These are phyloP conservation scores for Spiraea crenata DNA, from an alignment of 331 rosid species.

Conservation along the genomic window DNA sequence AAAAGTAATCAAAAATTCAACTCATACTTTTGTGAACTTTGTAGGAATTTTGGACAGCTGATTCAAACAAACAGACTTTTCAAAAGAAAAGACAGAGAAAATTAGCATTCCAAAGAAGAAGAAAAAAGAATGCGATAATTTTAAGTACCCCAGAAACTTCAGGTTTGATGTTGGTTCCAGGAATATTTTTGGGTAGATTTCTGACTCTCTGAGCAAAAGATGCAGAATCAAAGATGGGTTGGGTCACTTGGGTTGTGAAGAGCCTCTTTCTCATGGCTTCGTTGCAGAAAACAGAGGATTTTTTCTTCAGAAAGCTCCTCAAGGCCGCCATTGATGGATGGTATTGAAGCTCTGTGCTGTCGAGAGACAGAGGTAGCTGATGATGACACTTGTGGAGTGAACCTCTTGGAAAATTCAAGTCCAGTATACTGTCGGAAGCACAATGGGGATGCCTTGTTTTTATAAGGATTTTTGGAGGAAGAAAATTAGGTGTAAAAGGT, in stretches of 20 bases:
- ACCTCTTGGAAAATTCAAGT: background rate
- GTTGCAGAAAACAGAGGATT: constrained; percentile 21
- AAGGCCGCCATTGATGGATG: constrained; percentile 49
- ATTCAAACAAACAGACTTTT: too few species aligned
- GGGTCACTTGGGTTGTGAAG: constrained; percentile 36
- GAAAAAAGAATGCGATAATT: background rate
- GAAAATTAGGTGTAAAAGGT: too few species aligned
- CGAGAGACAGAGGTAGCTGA: too few species aligned
- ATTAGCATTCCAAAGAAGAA: too few species aligned
- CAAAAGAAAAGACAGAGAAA: too few species aligned
- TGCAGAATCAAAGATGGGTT: constrained; percentile 41
- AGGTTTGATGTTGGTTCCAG: constrained; percentile 71
- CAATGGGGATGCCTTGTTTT: background rate
- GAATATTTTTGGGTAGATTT: constrained; percentile 84
- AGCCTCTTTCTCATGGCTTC: constrained; percentile 19
- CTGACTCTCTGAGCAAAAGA: constrained; percentile 71
- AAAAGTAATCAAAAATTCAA: too few species aligned
- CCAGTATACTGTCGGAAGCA: background rate
- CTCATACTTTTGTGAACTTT: too few species aligned
- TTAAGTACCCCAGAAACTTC: constrained; percentile 64
- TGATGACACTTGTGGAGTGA: background rate
- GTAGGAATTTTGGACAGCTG: too few species aligned
- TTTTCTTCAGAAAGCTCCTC: constrained; percentile 39
- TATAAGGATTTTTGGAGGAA: background rate
- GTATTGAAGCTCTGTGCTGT: background rate